A percentile compares a stretch with the other conserved stretches of the same genome.
These are phyloP conservation scores for Scheffersomyces ergatensis DNA, from an alignment of 805 yeast genomes.

Conservation along the genomic window DNA sequence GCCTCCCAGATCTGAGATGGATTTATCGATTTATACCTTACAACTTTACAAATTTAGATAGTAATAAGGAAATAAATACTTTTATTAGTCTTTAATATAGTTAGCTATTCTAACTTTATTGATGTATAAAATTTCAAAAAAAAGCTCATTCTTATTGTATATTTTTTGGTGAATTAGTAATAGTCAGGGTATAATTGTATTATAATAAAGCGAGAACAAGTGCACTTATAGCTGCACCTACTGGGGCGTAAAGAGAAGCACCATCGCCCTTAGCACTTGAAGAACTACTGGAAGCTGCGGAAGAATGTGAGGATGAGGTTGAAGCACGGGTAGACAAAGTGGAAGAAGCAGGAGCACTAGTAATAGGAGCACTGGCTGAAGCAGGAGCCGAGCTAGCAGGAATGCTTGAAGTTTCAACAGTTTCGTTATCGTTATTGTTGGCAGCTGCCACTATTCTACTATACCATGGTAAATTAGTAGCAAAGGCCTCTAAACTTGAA, in stretches of 20 bases:
- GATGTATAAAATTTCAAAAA: no score
- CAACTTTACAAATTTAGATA: no score
- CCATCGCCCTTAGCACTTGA: constrained; percentile 1
- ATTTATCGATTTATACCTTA: no score
- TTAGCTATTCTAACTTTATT: no score
- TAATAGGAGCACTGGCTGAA: constrained; percentile 3
- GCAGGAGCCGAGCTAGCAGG: constrained; percentile 1
- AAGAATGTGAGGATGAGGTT: constrained; percentile 1
- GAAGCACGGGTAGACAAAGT: constrained; percentile 1
- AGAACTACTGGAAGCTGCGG: constrained; percentile 2
- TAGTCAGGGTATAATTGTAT: no score
- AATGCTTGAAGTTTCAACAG: constrained; percentile 1
- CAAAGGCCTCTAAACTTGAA: constrained; percentile 24
- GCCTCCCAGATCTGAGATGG: no score
- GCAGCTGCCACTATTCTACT: constrained; percentile 17
- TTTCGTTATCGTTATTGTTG: constrained; percentile 9
- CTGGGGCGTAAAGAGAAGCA: constrained; percentile 18
- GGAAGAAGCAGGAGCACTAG: constrained; percentile 1
- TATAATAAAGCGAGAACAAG: constrained; percentile 32
- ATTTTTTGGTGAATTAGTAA: no score
- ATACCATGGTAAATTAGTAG: constrained; percentile 40
- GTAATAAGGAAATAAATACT: no score
- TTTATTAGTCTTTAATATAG: no score
- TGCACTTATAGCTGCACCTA: constrained; percentile 32
- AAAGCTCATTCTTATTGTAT: no score